These are phyloP conservation scores for Coemansia sp. DNA, from an alignment of 192 early-diverging fungal species.

Conservation along the genomic window DNA sequence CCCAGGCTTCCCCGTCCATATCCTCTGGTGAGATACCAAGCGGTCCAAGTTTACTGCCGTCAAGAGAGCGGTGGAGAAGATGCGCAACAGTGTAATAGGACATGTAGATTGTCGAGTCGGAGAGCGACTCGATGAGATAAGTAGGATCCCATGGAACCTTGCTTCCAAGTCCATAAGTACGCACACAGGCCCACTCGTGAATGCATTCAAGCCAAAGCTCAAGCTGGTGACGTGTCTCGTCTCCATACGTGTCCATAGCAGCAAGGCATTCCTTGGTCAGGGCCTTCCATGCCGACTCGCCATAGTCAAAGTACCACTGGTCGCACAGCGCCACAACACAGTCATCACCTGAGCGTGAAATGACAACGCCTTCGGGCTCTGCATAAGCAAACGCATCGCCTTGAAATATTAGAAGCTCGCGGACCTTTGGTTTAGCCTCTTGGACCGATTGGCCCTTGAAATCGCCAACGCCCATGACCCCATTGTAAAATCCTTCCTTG, in stretches of 20 bases:
- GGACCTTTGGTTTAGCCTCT: conserved; percentile 86
- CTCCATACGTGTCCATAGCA: conserved; percentile 74
- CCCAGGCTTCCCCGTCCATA: conserved; percentile 91
- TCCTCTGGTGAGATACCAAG: conserved; percentile 77
- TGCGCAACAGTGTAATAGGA: conserved; percentile 98
- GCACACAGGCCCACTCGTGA: conserved; percentile 94
- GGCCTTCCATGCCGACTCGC: conserved; percentile 81
- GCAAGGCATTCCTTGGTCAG: conserved; percentile 74
- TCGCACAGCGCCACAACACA: conserved; percentile 94
- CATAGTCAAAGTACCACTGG: conserved; percentile 99
- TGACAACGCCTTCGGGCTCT: conserved; percentile 92
- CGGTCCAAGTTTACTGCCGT: conserved; percentile 76
- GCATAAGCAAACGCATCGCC: conserved; percentile 83
- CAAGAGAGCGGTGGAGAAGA: conserved; percentile 81
- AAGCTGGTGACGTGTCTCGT: conserved; percentile 84
- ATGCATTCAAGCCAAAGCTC: conserved; percentile 88
- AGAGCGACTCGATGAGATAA: conserved; percentile 92
- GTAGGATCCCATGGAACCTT: conserved; percentile 91
- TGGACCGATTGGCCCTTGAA: conserved; percentile 80
- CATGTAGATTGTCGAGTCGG: conserved; percentile 99
- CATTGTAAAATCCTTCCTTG: conserved; percentile 97
- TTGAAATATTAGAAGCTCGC: conserved; percentile 67
- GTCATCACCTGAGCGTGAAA: conserved; percentile 92
- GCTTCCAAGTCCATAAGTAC: conserved; percentile 89
- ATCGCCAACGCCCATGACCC: conserved; percentile 81